phyloP scores from a whole-genome alignment of 2,329 filamentous ascomycete species.

The Chaetothyriales sp. region DNA sequence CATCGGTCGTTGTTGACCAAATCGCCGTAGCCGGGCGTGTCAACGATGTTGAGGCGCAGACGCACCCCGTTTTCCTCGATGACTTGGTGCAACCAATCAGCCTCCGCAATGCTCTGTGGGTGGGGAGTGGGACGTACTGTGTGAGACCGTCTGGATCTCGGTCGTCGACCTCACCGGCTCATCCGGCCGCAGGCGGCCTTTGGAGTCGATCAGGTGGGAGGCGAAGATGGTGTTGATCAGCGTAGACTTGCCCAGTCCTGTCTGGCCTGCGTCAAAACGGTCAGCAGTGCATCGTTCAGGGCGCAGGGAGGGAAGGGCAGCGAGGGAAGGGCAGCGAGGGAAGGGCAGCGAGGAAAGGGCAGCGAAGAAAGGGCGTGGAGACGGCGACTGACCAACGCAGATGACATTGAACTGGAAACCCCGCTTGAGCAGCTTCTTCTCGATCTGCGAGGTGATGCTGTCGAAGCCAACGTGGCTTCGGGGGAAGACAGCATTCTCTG shows the following conservation, averaged over 20 bases:
- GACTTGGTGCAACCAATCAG: constrained; percentile 33
- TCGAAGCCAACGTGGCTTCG: constrained; percentile 99
- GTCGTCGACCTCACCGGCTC: constrained; percentile 91
- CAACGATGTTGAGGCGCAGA: constrained; percentile 94
- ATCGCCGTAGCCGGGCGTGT: constrained; percentile 95
- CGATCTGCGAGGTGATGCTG: constrained; percentile 98
- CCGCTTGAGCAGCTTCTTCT: constrained; percentile 98
- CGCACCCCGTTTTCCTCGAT: constrained; percentile 99
- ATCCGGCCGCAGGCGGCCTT: constrained; percentile 83
- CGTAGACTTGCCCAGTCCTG: constrained; percentile 95
- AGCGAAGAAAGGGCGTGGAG: not conserved
- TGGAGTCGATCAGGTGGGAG: constrained; percentile 97
- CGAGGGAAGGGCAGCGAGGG: not conserved
- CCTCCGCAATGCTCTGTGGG: not conserved
- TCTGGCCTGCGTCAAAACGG: constrained; percentile 58
- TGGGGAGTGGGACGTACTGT: constrained; percentile 42
- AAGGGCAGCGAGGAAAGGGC: not conserved
- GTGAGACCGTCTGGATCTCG: constrained; percentile 94
- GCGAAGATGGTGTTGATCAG: constrained; percentile 99
- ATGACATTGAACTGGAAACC: constrained; percentile 99
- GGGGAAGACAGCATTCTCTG: constrained; percentile 53
- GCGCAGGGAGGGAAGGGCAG: not conserved
- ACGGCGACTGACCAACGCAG: constrained; percentile 70
- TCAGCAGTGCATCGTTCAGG: not conserved
- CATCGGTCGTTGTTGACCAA: constrained; percentile 99